Base-by-base conservation (phyloP, 1,139 yeast species). In the Yamadazyma songkhlaensis region DNA sequence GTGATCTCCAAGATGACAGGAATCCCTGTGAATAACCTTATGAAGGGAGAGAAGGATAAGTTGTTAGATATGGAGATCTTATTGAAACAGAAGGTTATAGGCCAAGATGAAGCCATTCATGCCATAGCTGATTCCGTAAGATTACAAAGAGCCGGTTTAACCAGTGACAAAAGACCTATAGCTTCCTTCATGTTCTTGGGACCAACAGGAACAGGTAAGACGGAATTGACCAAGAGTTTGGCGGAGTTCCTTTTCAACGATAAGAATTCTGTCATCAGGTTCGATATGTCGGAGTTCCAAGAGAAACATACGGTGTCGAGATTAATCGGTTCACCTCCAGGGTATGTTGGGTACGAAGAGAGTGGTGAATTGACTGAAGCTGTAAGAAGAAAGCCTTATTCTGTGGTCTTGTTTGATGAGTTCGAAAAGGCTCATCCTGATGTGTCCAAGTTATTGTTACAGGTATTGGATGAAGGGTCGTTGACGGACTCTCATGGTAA, bases 171-270 rank as follows among this genome's bases (percentile, higher is more conserved):
- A 60, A 77, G 97, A 43, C 98, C 98, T 3, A 90, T 90, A 53
- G 97, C 97, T 2, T 85, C 95, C 39, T 92, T 92, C 59, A 83
- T 92, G 83, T 92, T 92, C 60, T 69, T 92, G 48, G 98, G 98
- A 13, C 97, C 97, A 29, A 90, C 97, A 0, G 98, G 98, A 64
- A 90, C 97, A 0, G 98, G 98, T 64, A 92, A 92, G 61, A 92
- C 98, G 0, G 97, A 90, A 58, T 72, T 92, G 38, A 89, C 97
- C 6, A 92, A 92, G 59, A 81, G 94, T 0, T 74, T 92, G 42
- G 96, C 97, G 1, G 89, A 88, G 51, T 92, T 92, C 51, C 64
- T 92, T 49, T 92, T 92, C 62, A 92, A 89, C 54, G 92, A 90
- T 59, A 89, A 86, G 51, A 74, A 79, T 32, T 78, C 96, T 6